Conservation (phyloP, 306 rosid genomes). For the Lupinus albus region DNA sequence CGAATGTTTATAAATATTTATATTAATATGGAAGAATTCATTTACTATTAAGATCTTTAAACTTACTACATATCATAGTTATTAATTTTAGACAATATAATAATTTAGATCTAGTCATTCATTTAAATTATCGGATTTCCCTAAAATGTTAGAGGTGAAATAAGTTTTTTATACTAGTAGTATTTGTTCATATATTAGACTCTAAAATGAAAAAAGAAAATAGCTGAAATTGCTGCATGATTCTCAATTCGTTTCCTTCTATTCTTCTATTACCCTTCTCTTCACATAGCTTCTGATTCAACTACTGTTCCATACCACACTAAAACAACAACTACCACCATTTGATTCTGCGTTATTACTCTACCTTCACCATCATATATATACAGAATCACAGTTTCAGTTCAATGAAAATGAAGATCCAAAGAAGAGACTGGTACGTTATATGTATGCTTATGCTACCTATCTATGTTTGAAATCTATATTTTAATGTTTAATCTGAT, state of each 20-base stretch:
- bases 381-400: conserved; percentile 13
- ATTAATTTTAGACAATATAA: no score
- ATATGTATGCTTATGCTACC: neutral
- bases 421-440: conserved; percentile 40
- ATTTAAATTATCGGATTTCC: no score
- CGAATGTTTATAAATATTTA: no score
- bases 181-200: no score
- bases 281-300: conserved; percentile 33
- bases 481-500: neutral
- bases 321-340: no score
- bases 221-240: conserved; percentile 37
- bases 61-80: no score
- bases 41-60: no score
- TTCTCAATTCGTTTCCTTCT: conserved; percentile 5
- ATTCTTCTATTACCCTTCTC: conserved; percentile 25
- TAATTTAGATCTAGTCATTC: no score
- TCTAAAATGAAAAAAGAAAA: neutral
- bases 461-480: conserved; percentile 4
- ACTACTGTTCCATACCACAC: neutral
- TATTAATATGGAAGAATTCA: no score
- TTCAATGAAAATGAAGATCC: conserved; percentile 24
- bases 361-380: neutral
- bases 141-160: no score
- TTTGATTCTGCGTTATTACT: no score
- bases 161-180: no score